Evolutionary conservation across 2,329 filamentous ascomycete species (phyloP).

Genomic region (Xenosphaeropsis pyriputrescens): DNA sequence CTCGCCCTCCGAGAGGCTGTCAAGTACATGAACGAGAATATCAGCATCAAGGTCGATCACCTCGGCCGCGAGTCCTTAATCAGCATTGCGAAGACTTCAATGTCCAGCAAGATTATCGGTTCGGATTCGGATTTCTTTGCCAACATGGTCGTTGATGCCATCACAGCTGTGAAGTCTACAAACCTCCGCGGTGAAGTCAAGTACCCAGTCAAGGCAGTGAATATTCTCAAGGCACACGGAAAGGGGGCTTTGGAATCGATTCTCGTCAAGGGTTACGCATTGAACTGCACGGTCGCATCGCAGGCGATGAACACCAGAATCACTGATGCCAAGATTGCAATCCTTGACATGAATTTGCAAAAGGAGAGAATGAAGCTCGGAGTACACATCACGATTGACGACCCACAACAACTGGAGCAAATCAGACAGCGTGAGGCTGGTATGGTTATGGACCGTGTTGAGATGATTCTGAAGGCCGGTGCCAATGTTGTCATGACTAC

Average conservation of each 20-base stretch:
- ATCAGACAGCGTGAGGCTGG: constrained; percentile 86
- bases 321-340: constrained; percentile 88
- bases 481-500: constrained; percentile 95
- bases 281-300: constrained; percentile 97
- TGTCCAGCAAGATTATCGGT: constrained; percentile 99
- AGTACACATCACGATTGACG: constrained; percentile 95
- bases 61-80: constrained; percentile 81
- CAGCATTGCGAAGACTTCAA: constrained; percentile 95
- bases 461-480: constrained; percentile 95
- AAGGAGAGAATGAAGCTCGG: constrained; percentile 99
- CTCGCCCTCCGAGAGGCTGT: constrained; percentile 90
- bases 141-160: constrained; percentile 93
- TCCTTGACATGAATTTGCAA: constrained; percentile 94
- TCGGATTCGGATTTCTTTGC: constrained; percentile 93
- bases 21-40: constrained; percentile 98
- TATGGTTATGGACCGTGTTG: constrained; percentile 84
- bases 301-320: constrained; percentile 95
- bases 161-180: constrained; percentile 83
- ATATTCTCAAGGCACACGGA: constrained; percentile 95
- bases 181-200: constrained; percentile 86
- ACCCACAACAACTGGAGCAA: constrained; percentile 93
- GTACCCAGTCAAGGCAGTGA: constrained; percentile 98
- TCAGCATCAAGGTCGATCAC: constrained; percentile 88
- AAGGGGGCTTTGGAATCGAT: constrained; percentile 82
- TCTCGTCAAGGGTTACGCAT: constrained; percentile 86